A percentile compares a stretch with the other conserved stretches of the same genome.
These are phyloP conservation scores for Breviolum minutum DNA, from an alignment of 73 alveolate species.

Conservation along the genomic window DNA sequence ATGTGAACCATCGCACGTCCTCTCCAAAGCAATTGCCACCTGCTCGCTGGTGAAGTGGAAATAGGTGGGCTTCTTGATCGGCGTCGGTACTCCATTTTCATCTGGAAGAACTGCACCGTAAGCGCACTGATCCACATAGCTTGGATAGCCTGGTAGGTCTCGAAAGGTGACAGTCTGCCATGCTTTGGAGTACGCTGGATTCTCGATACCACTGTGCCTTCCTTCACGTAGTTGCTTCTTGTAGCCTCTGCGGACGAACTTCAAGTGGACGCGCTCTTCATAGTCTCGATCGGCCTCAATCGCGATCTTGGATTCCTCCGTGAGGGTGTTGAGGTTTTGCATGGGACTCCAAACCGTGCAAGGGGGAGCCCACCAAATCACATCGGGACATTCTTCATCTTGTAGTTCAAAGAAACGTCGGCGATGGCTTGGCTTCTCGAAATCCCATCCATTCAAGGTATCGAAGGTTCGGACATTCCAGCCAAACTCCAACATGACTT, in stretches of 20 bases:
- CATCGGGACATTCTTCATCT: not conserved
- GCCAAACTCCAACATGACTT: not conserved
- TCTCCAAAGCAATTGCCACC: not conserved
- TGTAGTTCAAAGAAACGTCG: not conserved
- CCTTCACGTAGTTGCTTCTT: not conserved
- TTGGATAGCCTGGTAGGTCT: not conserved
- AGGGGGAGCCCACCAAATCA: not conserved
- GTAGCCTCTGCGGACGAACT: not conserved
- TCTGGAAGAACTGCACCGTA: not conserved
- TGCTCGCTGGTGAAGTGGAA: not conserved
- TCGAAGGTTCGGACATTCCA: not conserved
- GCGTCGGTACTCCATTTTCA: not conserved
- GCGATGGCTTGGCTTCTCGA: not conserved
- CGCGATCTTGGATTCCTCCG: not conserved
- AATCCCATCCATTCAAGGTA: not conserved
- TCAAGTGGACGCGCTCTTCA: not conserved
- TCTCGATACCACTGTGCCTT: not conserved
- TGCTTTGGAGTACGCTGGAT: not conserved
- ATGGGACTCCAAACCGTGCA: not conserved
- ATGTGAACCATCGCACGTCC: not conserved
- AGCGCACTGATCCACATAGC: not conserved
- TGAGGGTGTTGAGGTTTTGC: not conserved
- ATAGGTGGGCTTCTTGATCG: not conserved
- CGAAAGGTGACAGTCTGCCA: not conserved
- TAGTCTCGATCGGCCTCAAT: not conserved